Evolutionary conservation across 768 basidiomycete genomes (phyloP), one percentile per base, ranked within the genome.

Genomic region (Podaxis sp.): DNA sequence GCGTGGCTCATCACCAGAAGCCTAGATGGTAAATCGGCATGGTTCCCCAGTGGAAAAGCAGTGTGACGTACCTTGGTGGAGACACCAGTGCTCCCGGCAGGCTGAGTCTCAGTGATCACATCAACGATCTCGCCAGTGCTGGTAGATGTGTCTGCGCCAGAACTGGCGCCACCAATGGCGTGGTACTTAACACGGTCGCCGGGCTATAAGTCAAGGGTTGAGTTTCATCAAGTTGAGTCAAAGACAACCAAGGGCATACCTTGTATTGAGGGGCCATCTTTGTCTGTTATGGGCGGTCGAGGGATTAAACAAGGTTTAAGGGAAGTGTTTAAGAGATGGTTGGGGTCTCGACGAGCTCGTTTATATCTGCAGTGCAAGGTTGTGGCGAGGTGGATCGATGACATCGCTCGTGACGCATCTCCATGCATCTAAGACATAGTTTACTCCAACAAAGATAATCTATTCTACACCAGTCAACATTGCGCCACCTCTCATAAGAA

Each of bases 81-180:
- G 13, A 54, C 62, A 11, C 62, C 61, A 24, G 51, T 55, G 11
- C 38, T 43, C 12, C 64, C 64, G 15, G 64, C 54, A 12, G 36
- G 51, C 51, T 59, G 57, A 51, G 65, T 59, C 29, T 66, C 57
- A 24, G 65, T 66, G n/a, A 63, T 43, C 4, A 63, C 17, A 36
- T 66, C 53, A 15, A 66, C 58, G n/a, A 66, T 63, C 46, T 63
- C 37, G 11, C 62, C 65, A 24, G 62, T 63, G 41, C 51, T 66
- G 33, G 57, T 63, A 4, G 65, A 63, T 1, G 38, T 59, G n/a
- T 66, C 51, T 5, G 53, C 47, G 8, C 41, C 57, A 7, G 56
- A 40, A 25, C 50, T 27, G 33, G 50, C 52, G n/a, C 61, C 61
- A 3, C 65, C 65, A 33, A 66, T 51, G 6, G 61, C 62, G 22